Evolutionary conservation across 345 rosid species (phyloP).

Genomic region (Kandelia obovata): DNA sequence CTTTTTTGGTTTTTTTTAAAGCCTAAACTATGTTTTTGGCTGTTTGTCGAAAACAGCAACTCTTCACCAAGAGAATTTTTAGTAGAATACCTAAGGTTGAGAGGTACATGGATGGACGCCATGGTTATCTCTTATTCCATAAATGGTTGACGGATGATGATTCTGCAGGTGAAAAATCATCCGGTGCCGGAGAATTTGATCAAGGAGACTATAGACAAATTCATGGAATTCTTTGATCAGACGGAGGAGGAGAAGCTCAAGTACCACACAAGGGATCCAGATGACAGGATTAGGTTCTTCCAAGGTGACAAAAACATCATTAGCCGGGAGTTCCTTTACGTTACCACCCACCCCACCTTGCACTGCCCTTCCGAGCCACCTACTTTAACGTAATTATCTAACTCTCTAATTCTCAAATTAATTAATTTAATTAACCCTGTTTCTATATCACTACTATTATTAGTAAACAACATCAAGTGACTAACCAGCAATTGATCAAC

Average conservation of each 20-base stretch:
- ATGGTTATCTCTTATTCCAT: too few relatives aligned
- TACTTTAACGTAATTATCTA: constrained; percentile 16
- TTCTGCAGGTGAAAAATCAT: constrained; percentile 31
- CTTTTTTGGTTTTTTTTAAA: too few relatives aligned
- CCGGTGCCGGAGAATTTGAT: constrained; percentile 23
- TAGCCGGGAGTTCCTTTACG: constrained; percentile 26
- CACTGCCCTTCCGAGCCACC: constrained; percentile 26
- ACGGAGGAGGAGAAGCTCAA: constrained; percentile 18
- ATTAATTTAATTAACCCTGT: background rate
- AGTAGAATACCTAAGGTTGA: too few relatives aligned
- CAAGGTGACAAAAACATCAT: constrained; percentile 15
- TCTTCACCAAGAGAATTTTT: too few relatives aligned
- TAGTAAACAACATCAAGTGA: too few relatives aligned
- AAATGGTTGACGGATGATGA: background rate
- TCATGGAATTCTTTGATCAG: constrained; percentile 19
- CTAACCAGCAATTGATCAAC: too few relatives aligned
- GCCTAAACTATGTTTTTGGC: too few relatives aligned
- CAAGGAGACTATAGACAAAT: constrained; percentile 20
- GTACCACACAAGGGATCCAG: constrained; percentile 13
- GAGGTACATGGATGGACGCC: too few relatives aligned
- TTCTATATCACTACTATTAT: too few relatives aligned
- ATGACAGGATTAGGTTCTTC: constrained; percentile 22
- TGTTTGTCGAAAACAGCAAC: too few relatives aligned
- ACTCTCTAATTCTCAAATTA: background rate
- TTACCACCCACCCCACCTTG: constrained; percentile 21